phyloP scores from a whole-genome alignment of 1,284 basidiomycete genomes.

The Trametes polyzona region DNA sequence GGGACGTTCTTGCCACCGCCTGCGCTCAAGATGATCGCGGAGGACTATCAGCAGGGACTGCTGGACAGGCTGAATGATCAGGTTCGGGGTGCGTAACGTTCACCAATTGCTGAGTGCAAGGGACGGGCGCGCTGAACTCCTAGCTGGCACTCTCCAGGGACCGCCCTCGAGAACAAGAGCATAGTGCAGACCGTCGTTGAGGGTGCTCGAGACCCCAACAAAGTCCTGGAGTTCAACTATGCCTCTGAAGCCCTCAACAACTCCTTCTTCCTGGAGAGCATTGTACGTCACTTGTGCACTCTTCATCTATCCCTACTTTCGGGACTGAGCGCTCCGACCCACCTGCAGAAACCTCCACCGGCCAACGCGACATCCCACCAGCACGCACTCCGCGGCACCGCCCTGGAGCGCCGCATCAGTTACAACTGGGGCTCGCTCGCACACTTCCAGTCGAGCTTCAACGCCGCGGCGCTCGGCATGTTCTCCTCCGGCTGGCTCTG shows the following conservation, averaged over 20 bases:
- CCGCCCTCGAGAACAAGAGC: slow-evolving; percentile 49
- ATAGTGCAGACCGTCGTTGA: slow-evolving; percentile 80
- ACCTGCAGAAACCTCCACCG: slow-evolving; percentile 55
- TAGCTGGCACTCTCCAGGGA: slow-evolving; percentile 22
- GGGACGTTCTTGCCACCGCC: slow-evolving; percentile 74
- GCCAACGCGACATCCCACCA: slow-evolving; percentile 44
- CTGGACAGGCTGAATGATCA: slow-evolving; percentile 76
- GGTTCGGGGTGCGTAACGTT: slow-evolving; percentile 59
- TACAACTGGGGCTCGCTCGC: slow-evolving; percentile 65
- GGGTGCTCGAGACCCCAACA: slow-evolving; percentile 63
- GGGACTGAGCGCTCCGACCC: background rate
- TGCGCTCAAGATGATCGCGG: slow-evolving; percentile 68
- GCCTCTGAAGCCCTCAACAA: slow-evolving; percentile 95
- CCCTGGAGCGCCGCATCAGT: slow-evolving; percentile 48
- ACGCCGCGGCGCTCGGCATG: slow-evolving; percentile 78
- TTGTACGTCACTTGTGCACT: slow-evolving; percentile 67
- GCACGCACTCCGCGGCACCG: slow-evolving; percentile 37
- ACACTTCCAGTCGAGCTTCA: slow-evolving; percentile 78
- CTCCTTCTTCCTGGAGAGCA: slow-evolving; percentile 87
- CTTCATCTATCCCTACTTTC: slow-evolving; percentile 5
- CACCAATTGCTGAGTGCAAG: background rate
- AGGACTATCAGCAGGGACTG: slow-evolving; percentile 84
- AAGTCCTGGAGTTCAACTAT: slow-evolving; percentile 87
- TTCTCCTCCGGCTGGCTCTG: slow-evolving; percentile 87
- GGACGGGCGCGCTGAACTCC: background rate